phyloP scores from a whole-genome alignment of 2,329 filamentous ascomycete genomes.

The Helotiales sp. region DNA sequence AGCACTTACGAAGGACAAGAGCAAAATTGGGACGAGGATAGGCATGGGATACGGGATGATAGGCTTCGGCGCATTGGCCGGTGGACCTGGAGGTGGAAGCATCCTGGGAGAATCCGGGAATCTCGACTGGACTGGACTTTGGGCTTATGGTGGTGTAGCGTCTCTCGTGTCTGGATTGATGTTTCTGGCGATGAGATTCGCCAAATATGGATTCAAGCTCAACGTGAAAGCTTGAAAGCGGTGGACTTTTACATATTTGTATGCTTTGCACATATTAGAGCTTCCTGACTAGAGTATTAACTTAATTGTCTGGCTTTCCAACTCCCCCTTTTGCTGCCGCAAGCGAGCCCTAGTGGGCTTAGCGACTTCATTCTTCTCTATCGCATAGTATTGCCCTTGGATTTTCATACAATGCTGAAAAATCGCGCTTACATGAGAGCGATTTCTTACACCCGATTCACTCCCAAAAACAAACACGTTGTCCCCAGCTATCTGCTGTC shows the following conservation, averaged over 20 bases:
- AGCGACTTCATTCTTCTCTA: no score
- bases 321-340: no score
- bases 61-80: constrained; percentile 8
- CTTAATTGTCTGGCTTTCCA: no score
- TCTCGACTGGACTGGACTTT: constrained; percentile 11
- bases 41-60: constrained; percentile 31
- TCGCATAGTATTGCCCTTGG: no score
- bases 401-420: no score
- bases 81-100: constrained; percentile 12
- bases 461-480: no score
- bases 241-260: background rate
- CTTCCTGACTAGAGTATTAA: no score
- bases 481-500: no score
- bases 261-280: no score
- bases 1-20: constrained; percentile 41
- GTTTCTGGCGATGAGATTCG: constrained; percentile 6
- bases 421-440: no score
- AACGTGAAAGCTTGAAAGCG: constrained; percentile 9
- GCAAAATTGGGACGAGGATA: constrained; percentile 44
- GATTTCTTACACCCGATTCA: no score
- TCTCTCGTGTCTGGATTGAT: background rate
- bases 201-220: constrained; percentile 7
- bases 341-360: no score
- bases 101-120: constrained; percentile 4
- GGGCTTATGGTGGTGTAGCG: constrained; percentile 13